Conservation (phyloP, 805 yeast species). For the Brettanomyces naardenensis region DNA sequence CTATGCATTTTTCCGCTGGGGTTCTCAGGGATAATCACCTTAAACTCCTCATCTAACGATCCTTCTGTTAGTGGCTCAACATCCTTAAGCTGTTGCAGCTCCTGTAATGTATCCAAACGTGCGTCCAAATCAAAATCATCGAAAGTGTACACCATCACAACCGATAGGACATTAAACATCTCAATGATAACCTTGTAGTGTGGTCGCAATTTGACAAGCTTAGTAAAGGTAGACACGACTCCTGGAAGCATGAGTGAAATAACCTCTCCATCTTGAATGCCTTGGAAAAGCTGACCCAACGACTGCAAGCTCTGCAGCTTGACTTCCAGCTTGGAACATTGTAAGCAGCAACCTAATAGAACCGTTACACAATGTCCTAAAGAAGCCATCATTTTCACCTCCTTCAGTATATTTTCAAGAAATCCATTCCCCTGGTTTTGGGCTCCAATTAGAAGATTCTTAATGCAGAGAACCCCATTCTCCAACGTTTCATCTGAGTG, state of each 20-base stretch:
- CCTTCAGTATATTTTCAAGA: constrained; percentile 20
- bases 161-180: constrained; percentile 23
- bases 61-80: too few relatives aligned
- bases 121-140: constrained; percentile 31
- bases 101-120: constrained; percentile 7
- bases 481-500: constrained; percentile 30
- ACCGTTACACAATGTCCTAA: constrained; percentile 42
- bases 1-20: constrained; percentile 23
- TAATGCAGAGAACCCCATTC: constrained; percentile 29
- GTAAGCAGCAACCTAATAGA: constrained; percentile 28
- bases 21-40: constrained; percentile 13
- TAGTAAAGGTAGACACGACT: constrained; percentile 36
- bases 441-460: constrained; percentile 25
- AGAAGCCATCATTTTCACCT: constrained; percentile 31
- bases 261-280: constrained; percentile 38
- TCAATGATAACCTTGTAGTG: constrained; percentile 31
- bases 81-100: constrained; percentile 8
- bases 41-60: constrained; percentile 6
- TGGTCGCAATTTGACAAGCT: constrained; percentile 25
- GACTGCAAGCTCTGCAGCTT: constrained; percentile 29
- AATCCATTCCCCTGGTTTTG: constrained; percentile 20
- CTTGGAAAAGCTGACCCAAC: constrained; percentile 26
- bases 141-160: constrained; percentile 29
- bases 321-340: constrained; percentile 19
- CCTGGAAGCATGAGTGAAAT: constrained; percentile 46